These are phyloP conservation scores for Colletotrichum sp. DNA, from an alignment of 2,329 filamentous ascomycete species.

Conservation along the genomic window DNA sequence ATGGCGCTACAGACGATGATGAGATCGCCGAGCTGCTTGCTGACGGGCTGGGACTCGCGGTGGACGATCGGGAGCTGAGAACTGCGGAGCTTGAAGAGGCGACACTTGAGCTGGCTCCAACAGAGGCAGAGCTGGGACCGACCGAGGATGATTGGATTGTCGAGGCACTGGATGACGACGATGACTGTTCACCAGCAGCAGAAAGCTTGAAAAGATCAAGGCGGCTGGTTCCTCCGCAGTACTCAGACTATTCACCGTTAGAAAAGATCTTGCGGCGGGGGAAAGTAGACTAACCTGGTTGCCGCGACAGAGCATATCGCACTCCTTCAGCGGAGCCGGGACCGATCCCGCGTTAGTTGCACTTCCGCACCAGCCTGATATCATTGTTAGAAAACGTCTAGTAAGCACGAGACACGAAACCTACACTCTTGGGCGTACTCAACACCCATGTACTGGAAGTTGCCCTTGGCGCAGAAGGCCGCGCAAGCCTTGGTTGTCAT, in stretches of 20 bases:
- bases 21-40: not conserved
- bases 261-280: not conserved
- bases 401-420: constrained; percentile 20
- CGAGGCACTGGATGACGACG: not conserved
- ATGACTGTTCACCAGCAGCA: not conserved
- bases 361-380: constrained; percentile 25
- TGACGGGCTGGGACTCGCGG: not conserved
- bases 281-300: constrained; percentile 5
- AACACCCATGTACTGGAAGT: constrained; percentile 26
- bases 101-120: not conserved
- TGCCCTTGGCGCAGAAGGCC: constrained; percentile 25
- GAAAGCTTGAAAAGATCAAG: constrained; percentile 15
- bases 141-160: not conserved
- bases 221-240: constrained; percentile 16
- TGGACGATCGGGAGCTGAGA: not conserved
- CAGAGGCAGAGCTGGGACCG: not conserved
- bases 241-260: constrained; percentile 13
- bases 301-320: constrained; percentile 26
- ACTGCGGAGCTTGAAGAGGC: not conserved
- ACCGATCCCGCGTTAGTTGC: constrained; percentile 19
- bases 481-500: constrained; percentile 30
- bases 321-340: constrained; percentile 15
- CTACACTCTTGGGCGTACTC: constrained; percentile 32
- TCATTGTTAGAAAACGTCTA: not conserved
- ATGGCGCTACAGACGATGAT: not conserved